Base-by-base conservation (phyloP, 2,329 filamentous ascomycete species). In the Trichoderma sp. region DNA sequence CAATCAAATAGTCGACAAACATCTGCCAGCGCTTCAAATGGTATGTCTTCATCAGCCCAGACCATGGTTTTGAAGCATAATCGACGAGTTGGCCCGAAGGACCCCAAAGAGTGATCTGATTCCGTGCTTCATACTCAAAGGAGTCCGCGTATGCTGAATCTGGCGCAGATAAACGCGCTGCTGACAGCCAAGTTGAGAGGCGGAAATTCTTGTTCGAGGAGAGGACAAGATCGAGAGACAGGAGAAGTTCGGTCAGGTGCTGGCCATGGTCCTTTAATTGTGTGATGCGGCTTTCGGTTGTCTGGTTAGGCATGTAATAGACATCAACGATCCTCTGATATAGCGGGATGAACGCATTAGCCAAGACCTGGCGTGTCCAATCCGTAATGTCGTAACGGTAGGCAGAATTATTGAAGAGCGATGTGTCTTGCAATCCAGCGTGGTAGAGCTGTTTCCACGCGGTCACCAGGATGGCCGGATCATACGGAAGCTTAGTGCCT, bases 41-140 rank as follows among this genome's bases (percentile, higher is more conserved):
- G 70, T 83, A 85, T 1, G 72, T 72, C 1, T 72, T 72, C 5
- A 83, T 76, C 0, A 85, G 72, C 1, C 81, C 81, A 10, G 73
- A 76, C 82, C 81, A 84, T 24, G 73, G 72, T 71, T 82, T 83
- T 4, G 77, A 78, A 4, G 81, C 81, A 66, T 83, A 84, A 70
- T 83, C 82, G 45, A 70, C 76, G 47, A 84, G 81, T 69, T 83
- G 73, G 12, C 79, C 80, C 0, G 69, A 70, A 0, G 81, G 80
- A 0, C 81, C 81, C 82, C 81, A 84, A 12, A 81, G 73, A 7
- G 82, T 83, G 61, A 84, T 74, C 65, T 83, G 81, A 59, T 83
- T 83, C 7, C 79, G 74, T 7, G 81, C 81, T 54, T 82, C 76
- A 69, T 79, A 81, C 63, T 78, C 76, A 51, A 79, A 77, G 67